A percentile compares a stretch with the other conserved stretches of the same genome.
Conservation (phyloP, 495 filamentous ascomycete species). For the Talaromyces nanjingensis region DNA sequence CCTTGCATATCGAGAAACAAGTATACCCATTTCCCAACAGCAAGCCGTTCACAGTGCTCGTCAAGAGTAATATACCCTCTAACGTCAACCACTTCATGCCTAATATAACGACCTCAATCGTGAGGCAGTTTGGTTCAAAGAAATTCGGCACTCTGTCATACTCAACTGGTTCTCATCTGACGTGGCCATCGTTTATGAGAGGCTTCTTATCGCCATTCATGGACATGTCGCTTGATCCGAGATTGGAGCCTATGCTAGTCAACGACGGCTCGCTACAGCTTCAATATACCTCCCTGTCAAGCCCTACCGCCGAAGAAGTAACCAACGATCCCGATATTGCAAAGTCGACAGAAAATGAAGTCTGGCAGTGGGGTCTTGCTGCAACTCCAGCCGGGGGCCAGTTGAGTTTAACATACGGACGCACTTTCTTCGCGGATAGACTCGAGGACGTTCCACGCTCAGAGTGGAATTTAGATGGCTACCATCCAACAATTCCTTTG, state of each 20-base stretch:
- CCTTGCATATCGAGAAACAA: conserved; percentile 22
- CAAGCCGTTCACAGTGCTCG: conserved; percentile 27
- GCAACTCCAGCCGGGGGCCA: conserved; percentile 22
- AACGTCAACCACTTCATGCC: conserved; percentile 23
- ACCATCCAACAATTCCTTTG: conserved; percentile 25
- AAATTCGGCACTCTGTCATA: conserved; percentile 3
- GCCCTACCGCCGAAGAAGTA: conserved; percentile 18
- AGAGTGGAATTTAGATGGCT: conserved; percentile 38
- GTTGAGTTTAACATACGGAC: conserved; percentile 28
- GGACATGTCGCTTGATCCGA: conserved; percentile 18
- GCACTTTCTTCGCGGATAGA: conserved; percentile 36
- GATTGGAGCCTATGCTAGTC: conserved; percentile 14
- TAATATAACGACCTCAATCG: neutral
- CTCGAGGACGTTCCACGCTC: conserved; percentile 24
- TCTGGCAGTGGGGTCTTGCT: conserved; percentile 24
- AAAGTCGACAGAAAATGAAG: conserved; percentile 19
- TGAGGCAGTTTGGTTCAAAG: neutral
- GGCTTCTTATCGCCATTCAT: conserved; percentile 18
- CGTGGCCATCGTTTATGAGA: conserved; percentile 24
- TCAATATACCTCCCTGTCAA: conserved; percentile 25
- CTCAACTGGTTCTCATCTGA: neutral
- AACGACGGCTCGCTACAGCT: conserved; percentile 28
- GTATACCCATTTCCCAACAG: conserved; percentile 26
- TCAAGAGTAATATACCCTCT: conserved; percentile 21
- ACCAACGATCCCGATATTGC: conserved; percentile 18